Conservation (phyloP, 768 basidiomycete genomes). For the Hericium coralloides region DNA sequence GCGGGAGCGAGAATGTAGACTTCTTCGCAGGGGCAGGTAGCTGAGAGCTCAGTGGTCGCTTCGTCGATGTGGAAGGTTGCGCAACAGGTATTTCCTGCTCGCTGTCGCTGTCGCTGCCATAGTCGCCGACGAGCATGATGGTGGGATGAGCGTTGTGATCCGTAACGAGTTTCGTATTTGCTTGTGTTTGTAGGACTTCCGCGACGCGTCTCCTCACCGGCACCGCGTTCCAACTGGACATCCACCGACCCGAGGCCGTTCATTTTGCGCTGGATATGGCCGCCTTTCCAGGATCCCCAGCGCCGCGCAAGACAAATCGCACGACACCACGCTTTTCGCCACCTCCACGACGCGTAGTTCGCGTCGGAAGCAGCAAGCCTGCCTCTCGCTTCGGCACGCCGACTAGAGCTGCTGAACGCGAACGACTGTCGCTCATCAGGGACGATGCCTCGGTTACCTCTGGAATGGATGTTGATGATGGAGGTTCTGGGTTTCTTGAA, state of each 20-base stretch:
- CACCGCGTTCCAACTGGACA: background rate
- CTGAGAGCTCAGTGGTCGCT: constrained; percentile 12
- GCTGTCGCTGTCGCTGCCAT: constrained; percentile 60
- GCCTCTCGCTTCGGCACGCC: constrained; percentile 39
- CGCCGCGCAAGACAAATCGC: constrained; percentile 13
- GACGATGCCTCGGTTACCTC: constrained; percentile 31
- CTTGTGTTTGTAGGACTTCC: background rate
- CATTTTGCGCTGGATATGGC: constrained; percentile 2
- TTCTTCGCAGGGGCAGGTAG: constrained; percentile 22
- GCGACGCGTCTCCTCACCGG: constrained; percentile 2
- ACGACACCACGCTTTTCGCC: constrained; percentile 18
- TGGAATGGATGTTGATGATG: constrained; percentile 62
- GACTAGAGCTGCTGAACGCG: constrained; percentile 19
- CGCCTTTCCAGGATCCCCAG: constrained; percentile 12
- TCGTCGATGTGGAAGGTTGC: constrained; percentile 1
- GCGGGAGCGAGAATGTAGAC: constrained; percentile 27
- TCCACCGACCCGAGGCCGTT: background rate
- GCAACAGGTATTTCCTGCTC: constrained; percentile 32
- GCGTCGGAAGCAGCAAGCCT: constrained; percentile 21
- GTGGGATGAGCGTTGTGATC: background rate
- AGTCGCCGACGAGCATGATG: constrained; percentile 67
- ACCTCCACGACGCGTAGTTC: constrained; percentile 19
- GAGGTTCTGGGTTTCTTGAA: constrained; percentile 31
- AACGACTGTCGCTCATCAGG: constrained; percentile 26
- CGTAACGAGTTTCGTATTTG: background rate